Evolutionary conservation across 495 filamentous ascomycete genomes (phyloP), one percentile per base, ranked within the genome.

Genomic region (Hypomontagnella monticulosa): DNA sequence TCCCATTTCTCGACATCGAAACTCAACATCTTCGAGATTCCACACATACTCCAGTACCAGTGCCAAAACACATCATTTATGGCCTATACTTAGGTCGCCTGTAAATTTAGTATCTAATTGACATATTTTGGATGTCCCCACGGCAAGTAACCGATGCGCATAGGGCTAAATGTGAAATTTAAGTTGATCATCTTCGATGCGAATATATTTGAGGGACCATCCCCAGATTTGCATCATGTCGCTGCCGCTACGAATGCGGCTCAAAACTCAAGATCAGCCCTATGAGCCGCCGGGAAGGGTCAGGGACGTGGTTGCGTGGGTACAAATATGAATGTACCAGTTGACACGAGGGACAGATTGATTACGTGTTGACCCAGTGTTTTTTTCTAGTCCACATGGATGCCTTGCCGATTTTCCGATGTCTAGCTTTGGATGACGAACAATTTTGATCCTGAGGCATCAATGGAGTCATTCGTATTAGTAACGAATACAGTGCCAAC

Each of bases 241-340:
- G 58, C 70, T 69, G 71, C 66, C 71, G 71, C 71, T 74, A 71
- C 57, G 62, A 27, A 74, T 74, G 71, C 71, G 71, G 71, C 71
- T 74, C 69, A 70, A 73, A 66, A 70, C 67, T 65, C 58, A 71
- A 71, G 67, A 57, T 73, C 71, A 73, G 71, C 71, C 71, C 71
- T 74, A 72, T 42, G 66, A 69, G 60, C 66, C 48, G 70, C 47
- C n/a, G 43, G 20, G 57, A 57, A 42, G 58, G 64, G 53, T 52
- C 57, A 54, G 71, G 57, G 53, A 54, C 66, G 63, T 53, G 66
- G 66, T 68, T 65, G 52, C 65, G 69, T 70, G 69, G 71, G 65
- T 73, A 68, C 43, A 15, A 40, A 14, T 38, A 14, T 14, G 10
- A 12, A 11, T 11, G 36, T 38, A 11, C 36, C 33, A 5, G 11